phyloP scores from a whole-genome alignment of 345 rosid genomes.

The Hibiscus syriacus region DNA sequence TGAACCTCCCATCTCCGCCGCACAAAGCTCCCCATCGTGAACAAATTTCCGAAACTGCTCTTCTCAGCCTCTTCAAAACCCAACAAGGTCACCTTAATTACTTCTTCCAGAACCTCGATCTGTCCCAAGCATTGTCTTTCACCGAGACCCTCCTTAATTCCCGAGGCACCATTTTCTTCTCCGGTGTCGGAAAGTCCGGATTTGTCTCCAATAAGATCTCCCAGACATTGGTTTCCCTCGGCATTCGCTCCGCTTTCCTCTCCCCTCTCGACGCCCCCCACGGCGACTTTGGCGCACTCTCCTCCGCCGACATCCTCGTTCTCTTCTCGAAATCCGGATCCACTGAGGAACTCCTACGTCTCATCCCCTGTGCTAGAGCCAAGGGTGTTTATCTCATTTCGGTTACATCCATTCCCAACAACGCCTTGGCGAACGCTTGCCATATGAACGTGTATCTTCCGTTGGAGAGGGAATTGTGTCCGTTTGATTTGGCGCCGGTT shows the following conservation, averaged over 20 bases:
- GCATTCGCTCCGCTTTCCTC: conserved; percentile 66
- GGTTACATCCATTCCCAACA: conserved; percentile 68
- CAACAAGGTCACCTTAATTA: conserved; percentile 84
- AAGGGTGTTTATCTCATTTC: conserved; percentile 63
- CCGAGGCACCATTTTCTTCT: conserved; percentile 67
- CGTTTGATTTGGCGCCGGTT: conserved; percentile 93
- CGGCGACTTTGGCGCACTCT: conserved; percentile 81
- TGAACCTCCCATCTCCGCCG: conserved; percentile 17
- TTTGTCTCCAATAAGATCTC: conserved; percentile 93
- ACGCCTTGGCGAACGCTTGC: conserved; percentile 50
- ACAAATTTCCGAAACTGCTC: conserved; percentile 43
- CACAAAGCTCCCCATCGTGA: neutral
- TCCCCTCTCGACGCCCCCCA: conserved; percentile 92
- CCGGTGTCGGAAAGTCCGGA: conserved; percentile 96
- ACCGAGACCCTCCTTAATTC: conserved; percentile 56
- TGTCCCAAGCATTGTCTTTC: conserved; percentile 70
- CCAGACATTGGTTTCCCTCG: conserved; percentile 79
- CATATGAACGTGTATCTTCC: conserved; percentile 90
- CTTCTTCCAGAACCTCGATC: conserved; percentile 82
- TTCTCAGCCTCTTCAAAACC: conserved; percentile 70
- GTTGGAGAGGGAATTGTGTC: conserved; percentile 80
- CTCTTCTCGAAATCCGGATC: conserved; percentile 79
- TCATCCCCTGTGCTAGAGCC: conserved; percentile 86
- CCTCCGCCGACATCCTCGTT: conserved; percentile 49
- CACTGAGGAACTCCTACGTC: conserved; percentile 81